These are phyloP conservation scores for Thymus mandschuricus DNA, from an alignment of 257 asterid species.

Conservation along the genomic window DNA sequence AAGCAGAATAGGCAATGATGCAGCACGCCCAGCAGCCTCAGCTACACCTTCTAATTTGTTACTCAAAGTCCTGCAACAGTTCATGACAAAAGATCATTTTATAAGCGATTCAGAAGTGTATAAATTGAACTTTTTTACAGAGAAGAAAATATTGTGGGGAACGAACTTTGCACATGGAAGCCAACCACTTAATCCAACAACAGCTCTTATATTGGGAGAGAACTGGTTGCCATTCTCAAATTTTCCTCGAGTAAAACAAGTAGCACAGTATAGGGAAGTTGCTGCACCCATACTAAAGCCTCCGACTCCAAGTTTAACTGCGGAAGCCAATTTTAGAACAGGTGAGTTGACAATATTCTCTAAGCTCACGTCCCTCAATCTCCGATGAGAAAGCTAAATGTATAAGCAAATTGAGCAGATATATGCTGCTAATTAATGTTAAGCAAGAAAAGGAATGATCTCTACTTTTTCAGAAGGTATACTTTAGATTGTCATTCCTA, in stretches of 20 bases:
- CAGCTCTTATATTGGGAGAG: slow-evolving; percentile 64
- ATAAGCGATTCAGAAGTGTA: slow-evolving; percentile 16
- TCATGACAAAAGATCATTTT: neutral
- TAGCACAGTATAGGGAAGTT: slow-evolving; percentile 74
- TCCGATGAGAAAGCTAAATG: neutral
- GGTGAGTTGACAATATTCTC: neutral
- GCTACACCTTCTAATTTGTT: slow-evolving; percentile 54
- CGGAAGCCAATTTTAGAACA: slow-evolving; percentile 23
- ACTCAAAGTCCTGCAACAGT: slow-evolving; percentile 52
- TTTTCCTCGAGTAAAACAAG: slow-evolving; percentile 67
- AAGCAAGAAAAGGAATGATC: neutral
- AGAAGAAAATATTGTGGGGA: slow-evolving; percentile 27
- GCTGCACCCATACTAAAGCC: slow-evolving; percentile 99
- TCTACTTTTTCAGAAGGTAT: neutral
- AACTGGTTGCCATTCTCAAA: slow-evolving; percentile 69
- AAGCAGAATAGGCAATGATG: slow-evolving; percentile 77
- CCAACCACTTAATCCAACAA: slow-evolving; percentile 94
- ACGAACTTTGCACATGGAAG: slow-evolving; percentile 87
- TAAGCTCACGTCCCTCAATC: neutral
- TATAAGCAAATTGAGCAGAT: slow-evolving; percentile 16
- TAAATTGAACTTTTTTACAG: neutral
- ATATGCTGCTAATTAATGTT: neutral
- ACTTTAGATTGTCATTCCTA: neutral
- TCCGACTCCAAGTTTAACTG: slow-evolving; percentile 89
- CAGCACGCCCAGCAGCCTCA: slow-evolving; percentile 71